phyloP scores from a whole-genome alignment of 2,329 filamentous ascomycete genomes.

The Drechslerella dactyloides region DNA sequence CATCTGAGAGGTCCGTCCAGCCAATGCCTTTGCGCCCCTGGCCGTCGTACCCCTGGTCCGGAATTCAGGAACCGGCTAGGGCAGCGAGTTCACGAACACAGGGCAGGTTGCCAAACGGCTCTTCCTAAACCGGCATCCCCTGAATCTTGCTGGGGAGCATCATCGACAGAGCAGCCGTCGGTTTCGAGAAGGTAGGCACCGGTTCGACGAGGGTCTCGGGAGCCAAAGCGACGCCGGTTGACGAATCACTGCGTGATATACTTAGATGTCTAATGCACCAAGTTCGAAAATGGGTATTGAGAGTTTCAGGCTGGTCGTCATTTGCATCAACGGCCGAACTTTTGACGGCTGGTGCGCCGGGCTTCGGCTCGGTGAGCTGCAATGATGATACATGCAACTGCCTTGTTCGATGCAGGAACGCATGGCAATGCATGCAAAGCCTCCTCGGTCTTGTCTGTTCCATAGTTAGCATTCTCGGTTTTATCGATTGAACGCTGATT shows the following conservation, averaged over 20 bases:
- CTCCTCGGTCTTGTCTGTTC: slow-evolving; percentile 1
- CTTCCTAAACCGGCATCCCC: slow-evolving; percentile 30
- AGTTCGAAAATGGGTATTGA: neutral
- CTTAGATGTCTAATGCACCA: neutral
- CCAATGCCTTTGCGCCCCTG: slow-evolving; percentile 8
- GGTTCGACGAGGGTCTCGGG: neutral
- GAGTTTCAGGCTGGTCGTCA: slow-evolving; percentile 18
- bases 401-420: slow-evolving; percentile 5
- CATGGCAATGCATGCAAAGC: slow-evolving; percentile 6
- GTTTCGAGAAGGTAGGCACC: slow-evolving; percentile 19
- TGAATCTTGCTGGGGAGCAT: slow-evolving; percentile 25
- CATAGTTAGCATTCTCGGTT: slow-evolving; percentile 21
- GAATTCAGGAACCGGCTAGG: slow-evolving; percentile 34
- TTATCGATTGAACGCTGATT: slow-evolving; percentile 21
- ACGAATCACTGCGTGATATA: slow-evolving; percentile 11
- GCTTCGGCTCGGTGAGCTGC: neutral
- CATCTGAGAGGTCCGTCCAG: neutral
- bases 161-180: slow-evolving; percentile 9
- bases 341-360: slow-evolving; percentile 4
- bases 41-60: slow-evolving; percentile 25
- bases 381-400: slow-evolving; percentile 9
- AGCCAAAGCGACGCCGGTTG: neutral
- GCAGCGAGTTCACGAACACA: slow-evolving; percentile 5
- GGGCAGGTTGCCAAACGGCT: slow-evolving; percentile 12
- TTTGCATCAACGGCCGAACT: slow-evolving; percentile 1